A percentile compares a stretch with the other conserved stretches of the same genome.
Conservation (phyloP, 202 grass and related monocot species). For the Cymbopogon flexuosus region DNA sequence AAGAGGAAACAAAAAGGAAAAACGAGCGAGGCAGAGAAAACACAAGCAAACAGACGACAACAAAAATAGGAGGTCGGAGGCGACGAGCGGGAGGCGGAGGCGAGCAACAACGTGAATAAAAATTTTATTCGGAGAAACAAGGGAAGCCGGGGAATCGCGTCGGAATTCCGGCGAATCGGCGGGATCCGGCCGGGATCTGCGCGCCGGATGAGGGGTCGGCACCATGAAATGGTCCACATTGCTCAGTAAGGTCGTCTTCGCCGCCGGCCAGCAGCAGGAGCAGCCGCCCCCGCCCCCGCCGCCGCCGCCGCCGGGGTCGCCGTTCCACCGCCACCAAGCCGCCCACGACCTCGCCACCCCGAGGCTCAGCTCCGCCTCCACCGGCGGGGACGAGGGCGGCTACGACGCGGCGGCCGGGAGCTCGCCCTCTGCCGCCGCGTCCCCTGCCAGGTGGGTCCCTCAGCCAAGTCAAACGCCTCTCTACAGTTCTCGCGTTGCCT, state of each 20-base stretch:
- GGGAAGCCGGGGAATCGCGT: constrained; percentile 34
- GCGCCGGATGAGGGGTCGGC: constrained; percentile 86
- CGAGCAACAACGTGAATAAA: constrained; percentile 19
- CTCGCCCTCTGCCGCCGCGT: constrained; percentile 48
- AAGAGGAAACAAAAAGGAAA: constrained; percentile 12
- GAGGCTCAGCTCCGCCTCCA: constrained; percentile 43
- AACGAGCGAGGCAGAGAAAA: constrained; percentile 45
- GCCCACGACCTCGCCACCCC: constrained; percentile 30
- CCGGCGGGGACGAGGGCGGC: constrained; percentile 33
- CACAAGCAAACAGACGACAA: constrained; percentile 38
- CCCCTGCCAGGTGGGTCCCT: constrained; percentile 50
- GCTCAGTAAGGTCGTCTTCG: constrained; percentile 97
- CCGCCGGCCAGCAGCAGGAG: constrained; percentile 44
- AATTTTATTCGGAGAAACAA: background rate
- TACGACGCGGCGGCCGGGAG: constrained; percentile 40
- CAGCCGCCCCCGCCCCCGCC: constrained; percentile 22
- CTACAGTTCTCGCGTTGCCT: background rate
- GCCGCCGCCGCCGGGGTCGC: constrained; percentile 37
- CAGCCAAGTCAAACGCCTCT: background rate
- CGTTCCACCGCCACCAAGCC: constrained; percentile 32
- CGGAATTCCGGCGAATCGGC: constrained; percentile 48
- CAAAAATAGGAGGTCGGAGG: constrained; percentile 59
- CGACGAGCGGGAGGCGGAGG: constrained; percentile 46
- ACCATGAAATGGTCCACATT: constrained; percentile 99
- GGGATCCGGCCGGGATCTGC: constrained; percentile 73